Percentiles rank a stretch among this genome's conserved stretches.
phyloP scores from a whole-genome alignment of 2,329 filamentous ascomycete species.

The Sphaerulina vaccinii region DNA sequence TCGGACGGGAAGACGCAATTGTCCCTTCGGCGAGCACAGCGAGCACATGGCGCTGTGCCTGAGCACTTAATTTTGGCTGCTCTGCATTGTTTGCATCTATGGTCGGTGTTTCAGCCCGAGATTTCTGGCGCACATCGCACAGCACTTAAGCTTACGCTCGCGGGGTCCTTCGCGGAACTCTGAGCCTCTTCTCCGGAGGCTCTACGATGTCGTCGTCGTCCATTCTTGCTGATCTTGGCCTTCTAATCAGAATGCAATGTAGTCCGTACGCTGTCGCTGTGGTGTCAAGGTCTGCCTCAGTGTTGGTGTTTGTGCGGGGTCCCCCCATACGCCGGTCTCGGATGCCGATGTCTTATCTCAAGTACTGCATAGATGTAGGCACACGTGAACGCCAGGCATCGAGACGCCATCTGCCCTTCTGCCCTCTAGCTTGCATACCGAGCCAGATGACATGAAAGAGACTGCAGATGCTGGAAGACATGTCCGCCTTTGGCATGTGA shows the following conservation, averaged over 20 bases:
- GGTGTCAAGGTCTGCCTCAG: too few species aligned
- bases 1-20: conserved; percentile 43
- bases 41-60: conserved; percentile 45
- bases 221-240: neutral
- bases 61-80: conserved; percentile 50
- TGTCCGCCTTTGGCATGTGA: neutral
- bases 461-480: too few species aligned
- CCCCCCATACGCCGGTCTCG: neutral
- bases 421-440: neutral
- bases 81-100: conserved; percentile 47
- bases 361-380: neutral
- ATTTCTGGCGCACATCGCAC: neutral
- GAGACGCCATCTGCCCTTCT: neutral
- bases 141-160: conserved; percentile 14
- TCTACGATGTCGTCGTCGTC: conserved; percentile 9
- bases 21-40: conserved; percentile 47
- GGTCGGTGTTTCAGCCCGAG: conserved; percentile 9
- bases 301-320: conserved; percentile 1
- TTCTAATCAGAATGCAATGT: too few species aligned
- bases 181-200: conserved; percentile 9
- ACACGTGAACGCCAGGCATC: neutral
- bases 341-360: conserved; percentile 6
- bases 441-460: neutral
- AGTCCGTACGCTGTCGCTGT: too few species aligned
- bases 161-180: conserved; percentile 15